Evolutionary conservation across 257 asterid genomes (phyloP), one percentile per base, ranked within the genome.

Genomic region (Apocynum venetum): DNA sequence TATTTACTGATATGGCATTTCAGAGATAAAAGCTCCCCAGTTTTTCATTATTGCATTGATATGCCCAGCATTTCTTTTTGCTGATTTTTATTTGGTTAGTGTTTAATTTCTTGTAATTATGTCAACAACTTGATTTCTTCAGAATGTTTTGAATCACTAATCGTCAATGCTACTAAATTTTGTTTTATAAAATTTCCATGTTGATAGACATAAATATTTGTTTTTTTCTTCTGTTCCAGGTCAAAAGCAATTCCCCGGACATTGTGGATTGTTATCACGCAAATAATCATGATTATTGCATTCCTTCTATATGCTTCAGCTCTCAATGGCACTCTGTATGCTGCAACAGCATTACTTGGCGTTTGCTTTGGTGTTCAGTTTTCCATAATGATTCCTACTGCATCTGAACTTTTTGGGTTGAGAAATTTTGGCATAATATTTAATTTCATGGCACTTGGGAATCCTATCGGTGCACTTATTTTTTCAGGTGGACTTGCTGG

Each of bases 361-460:
- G 52, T 93, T 60, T 95, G 99, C 88, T 95, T 73, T 0, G 99
- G 99, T 1, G 87, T 91, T 77, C 99, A 95, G 81, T 90, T 86
- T 13, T 94, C 88, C 31, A 80, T 95, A 61, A 90, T 93, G 99
- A 91, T 95, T 71, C 97, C 99, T 44, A 90, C 98, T 7, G 89
- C 93, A 31, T 95, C 99, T 0, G 99, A 95, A 65, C 97, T 95
- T 31, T 95, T 95, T 46, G 99, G 99, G 25, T 76, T 95, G 90
- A 93, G 84, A 82, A 84, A 95, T 81, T 95, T 95, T 7, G 99
- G 99, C 72, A 82, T 95, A 74, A 91, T 95, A 76, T 87, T 77
- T 85, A 95, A 90, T 88, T 89, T 93, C 88, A 88, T 95, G 91
- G 87, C 79, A 86, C 91, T 95, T 11, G 99, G 99, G 66, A 93